phyloP scores from a whole-genome alignment of 75 land plant genomes.

The Pinus tabuliformis region DNA sequence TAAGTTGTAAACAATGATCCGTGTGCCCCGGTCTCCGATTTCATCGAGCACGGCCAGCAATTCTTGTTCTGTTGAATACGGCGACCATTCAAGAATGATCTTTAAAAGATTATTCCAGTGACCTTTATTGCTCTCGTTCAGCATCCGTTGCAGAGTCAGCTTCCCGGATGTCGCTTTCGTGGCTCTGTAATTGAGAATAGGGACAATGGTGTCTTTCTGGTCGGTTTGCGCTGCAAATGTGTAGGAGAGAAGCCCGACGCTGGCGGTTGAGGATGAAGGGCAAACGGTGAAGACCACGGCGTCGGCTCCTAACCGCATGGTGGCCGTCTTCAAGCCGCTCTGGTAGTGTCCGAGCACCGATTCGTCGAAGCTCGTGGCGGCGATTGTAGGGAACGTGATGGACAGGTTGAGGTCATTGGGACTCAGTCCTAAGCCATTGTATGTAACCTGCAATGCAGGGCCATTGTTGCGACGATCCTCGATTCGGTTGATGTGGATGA shows the following conservation, averaged over 20 bases:
- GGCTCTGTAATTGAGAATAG: not conserved
- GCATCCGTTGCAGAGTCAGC: constrained; percentile 7
- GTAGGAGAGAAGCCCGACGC: constrained; percentile 15
- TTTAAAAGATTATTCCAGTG: constrained; percentile 14
- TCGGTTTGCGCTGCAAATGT: constrained; percentile 5
- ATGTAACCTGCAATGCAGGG: constrained; percentile 30
- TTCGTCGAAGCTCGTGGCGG: constrained; percentile 3
- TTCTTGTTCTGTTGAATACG: constrained; percentile 9
- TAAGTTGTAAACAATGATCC: constrained; percentile 16
- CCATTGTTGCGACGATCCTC: constrained; percentile 9
- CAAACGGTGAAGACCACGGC: constrained; percentile 24
- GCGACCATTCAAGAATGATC: constrained; percentile 9
- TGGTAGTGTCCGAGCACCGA: constrained; percentile 7
- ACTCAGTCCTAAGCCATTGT: constrained; percentile 33
- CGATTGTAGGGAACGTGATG: not conserved
- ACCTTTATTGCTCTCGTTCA: not conserved
- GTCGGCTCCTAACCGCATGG: constrained; percentile 40
- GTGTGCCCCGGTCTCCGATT: constrained; percentile 12
- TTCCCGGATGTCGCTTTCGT: not conserved
- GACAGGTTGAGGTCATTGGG: constrained; percentile 28
- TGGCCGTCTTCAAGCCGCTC: constrained; percentile 4
- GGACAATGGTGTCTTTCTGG: constrained; percentile 16
- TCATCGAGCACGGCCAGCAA: constrained; percentile 3
- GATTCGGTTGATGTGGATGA: constrained; percentile 18
- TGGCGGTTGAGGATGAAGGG: no score